Base-by-base conservation (phyloP, 2,329 filamentous ascomycete species). In the Alternaria infectoria region DNA sequence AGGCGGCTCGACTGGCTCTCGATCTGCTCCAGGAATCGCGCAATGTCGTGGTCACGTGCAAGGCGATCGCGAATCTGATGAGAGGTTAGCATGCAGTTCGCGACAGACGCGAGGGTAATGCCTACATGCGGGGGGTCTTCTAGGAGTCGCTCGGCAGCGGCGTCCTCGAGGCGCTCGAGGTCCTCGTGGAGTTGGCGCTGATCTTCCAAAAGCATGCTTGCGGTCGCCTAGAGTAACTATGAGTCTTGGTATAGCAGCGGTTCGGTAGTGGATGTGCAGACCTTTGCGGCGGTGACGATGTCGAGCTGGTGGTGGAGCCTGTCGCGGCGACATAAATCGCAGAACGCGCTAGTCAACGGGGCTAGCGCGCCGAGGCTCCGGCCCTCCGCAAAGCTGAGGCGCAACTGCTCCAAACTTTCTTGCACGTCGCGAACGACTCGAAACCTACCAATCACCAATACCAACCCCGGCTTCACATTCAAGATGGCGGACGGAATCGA, bases 141-240 rank as follows among this genome's bases (percentile, higher is more conserved):
- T 66, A 89, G 86, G 64, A 96, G 88, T 75, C 94, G 91, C 82
- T 98, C 94, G 58, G 93, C 91, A 74, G 97, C 91, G 57, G 92
- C 96, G 80, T 97, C 93, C 82, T 99, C 96, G 63, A 99, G 87
- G 68, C 96, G 90, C 86, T 99, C 96, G 54, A 99, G 84, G 82
- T 99, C 96, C 87, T 99, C 96, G 74, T 97, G 94, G 73, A 97
- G 88, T 75, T 93, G 93, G 73, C 96, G 89, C 82, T 98, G 91
- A 73, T 98, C 94, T 85, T 99, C 96, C 68, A 97, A 83, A 71
- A 97, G 84, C 93, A 97, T 89, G 40, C 46, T 78, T 69, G 67
- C 66, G 56, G 59, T 68, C 72, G 69, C 71, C 67, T 73, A 51
- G 60, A 57, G 47, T 26, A 47, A 44, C 13, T 56, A 70, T 74